Evolutionary conservation across 1,284 basidiomycete genomes (phyloP), one percentile per base, ranked within the genome.

Genomic region (Agroathelia rolfsii): DNA sequence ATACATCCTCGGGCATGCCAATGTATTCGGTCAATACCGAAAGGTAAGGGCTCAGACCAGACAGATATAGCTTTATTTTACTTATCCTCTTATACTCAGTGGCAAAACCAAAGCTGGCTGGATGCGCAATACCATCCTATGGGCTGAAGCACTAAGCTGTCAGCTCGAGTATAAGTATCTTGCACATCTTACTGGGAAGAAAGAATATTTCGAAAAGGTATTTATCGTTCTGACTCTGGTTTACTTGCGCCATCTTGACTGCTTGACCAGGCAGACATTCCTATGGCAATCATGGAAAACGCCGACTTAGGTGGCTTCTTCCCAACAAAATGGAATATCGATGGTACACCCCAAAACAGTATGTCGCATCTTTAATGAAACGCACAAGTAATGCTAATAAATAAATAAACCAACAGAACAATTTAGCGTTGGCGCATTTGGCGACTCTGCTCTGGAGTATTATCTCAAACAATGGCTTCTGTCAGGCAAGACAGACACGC

Each of bases 161-260:
- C 74, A 76, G 43, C 50, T 78, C 42, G 75, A 78, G 50, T 76
- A 66, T 53, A 71, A 71, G 35, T 78, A 76, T 42, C 64, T 78
- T 8, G 73, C 76, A 0, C 71, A 75, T 41, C 47, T 74, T 28
- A 78, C 74, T 0, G 74, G 72, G 1, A 62, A 62, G 26, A 52
- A 56, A 19, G 52, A 61, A 18, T 73, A 73, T 39, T 77, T 65
- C 41, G 48, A 64, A 13, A 61, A 50, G 41, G 72, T 72, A 31
- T n/a, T 3, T 9, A 19, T n/a, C 3, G 21, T n/a, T 26, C 15
- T 16, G 16, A 6, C 19, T n/a, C n/a, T n/a, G n/a, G n/a, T n/a
- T 17, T 18, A 24, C 16, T 17, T 19, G 18, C 18, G 33, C n/a
- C 29, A 3, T 13, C 17, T 17, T n/a, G 15, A 15, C 5, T 11